phyloP scores from a whole-genome alignment of 176 grass and related monocot genomes.

The Musa schizocarpa region DNA sequence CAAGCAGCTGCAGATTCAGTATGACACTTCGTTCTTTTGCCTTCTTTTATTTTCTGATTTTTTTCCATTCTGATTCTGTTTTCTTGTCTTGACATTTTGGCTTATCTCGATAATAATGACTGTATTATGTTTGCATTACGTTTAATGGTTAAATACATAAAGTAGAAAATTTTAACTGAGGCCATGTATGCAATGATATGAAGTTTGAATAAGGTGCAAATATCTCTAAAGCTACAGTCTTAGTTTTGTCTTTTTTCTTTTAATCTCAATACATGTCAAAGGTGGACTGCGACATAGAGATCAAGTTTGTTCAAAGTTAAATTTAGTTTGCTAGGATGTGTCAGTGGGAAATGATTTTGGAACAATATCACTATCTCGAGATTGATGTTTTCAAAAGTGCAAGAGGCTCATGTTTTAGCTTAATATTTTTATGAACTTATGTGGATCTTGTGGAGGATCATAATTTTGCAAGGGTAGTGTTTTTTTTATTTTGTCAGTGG shows the following conservation, averaged over 20 bases:
- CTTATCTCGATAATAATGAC: too few species aligned
- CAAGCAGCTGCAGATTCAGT: constrained; percentile 94
- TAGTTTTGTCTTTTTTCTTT: too few species aligned
- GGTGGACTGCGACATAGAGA: too few species aligned
- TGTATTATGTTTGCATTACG: background rate
- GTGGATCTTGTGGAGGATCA: too few species aligned
- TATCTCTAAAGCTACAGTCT: too few species aligned
- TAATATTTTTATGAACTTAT: background rate
- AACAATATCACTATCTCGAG: background rate
- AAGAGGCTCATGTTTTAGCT: background rate
- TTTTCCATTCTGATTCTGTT: background rate
- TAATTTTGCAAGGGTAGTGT: background rate
- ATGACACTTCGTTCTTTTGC: constrained; percentile 21
- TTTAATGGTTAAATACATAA: background rate
- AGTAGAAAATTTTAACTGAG: background rate
- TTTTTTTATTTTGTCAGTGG: too few species aligned
- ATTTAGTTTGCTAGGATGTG: too few species aligned
- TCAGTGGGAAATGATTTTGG: background rate
- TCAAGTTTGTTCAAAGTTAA: too few species aligned
- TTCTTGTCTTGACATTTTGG: too few species aligned
- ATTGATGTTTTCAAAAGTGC: background rate
- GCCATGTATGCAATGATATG: background rate
- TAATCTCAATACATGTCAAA: too few species aligned
- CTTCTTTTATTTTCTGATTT: background rate
- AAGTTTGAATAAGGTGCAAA: background rate